phyloP scores from a whole-genome alignment of 441 rosid species.

The Mallotus japonicus region DNA sequence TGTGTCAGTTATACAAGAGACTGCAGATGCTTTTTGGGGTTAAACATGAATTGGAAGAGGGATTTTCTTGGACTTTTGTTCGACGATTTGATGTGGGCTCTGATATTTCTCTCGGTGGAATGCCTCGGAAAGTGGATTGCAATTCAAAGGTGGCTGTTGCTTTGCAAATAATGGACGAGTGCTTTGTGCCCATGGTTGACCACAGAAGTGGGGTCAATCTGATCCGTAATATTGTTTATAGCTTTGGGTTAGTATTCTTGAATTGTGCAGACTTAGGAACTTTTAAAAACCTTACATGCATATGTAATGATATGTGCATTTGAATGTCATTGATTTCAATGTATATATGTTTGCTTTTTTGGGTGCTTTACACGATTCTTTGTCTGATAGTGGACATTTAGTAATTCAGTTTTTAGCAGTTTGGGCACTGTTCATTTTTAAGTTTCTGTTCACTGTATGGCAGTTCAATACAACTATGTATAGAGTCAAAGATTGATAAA shows the following conservation, averaged over 20 bases:
- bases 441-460: neutral
- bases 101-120: slow-evolving; percentile 50
- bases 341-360: neutral
- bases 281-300: neutral
- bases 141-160: slow-evolving; percentile 94
- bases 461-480: neutral
- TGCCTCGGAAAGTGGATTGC: slow-evolving; percentile 57
- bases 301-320: neutral
- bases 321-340: neutral
- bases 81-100: slow-evolving; percentile 60
- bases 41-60: slow-evolving; percentile 72
- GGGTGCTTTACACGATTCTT: neutral
- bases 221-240: slow-evolving; percentile 81
- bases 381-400: neutral
- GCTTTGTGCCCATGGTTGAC: slow-evolving; percentile 83
- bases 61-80: slow-evolving; percentile 80
- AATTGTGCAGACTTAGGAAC: neutral
- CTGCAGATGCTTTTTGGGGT: slow-evolving; percentile 73
- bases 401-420: neutral
- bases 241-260: slow-evolving; percentile 61
- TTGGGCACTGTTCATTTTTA: slow-evolving; percentile 2
- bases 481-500: slow-evolving; percentile 1
- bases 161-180: slow-evolving; percentile 83
- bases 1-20: slow-evolving; percentile 53
- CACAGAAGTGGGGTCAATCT: slow-evolving; percentile 83